Evolutionary conservation across 2,329 filamentous ascomycete genomes (phyloP).

Genomic region (Botrytis fragariae): DNA sequence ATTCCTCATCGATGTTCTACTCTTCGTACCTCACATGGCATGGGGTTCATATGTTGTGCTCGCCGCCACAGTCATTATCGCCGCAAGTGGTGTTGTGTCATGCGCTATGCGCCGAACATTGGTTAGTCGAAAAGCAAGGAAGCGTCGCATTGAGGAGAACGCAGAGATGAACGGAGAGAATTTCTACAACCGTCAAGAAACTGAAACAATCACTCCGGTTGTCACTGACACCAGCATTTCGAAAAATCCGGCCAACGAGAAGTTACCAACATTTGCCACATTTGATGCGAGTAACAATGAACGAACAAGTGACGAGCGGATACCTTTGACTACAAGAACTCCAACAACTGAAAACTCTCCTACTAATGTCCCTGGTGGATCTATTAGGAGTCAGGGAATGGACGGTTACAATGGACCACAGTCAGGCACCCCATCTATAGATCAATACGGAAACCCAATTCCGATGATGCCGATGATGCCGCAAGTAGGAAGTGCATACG

Average conservation of each 20-base stretch:
- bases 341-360: conserved; percentile 53
- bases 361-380: conserved; percentile 35
- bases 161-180: conserved; percentile 96
- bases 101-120: conserved; percentile 94
- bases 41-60: conserved; percentile 96
- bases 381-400: conserved; percentile 28
- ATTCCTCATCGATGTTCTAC: conserved; percentile 87
- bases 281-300: conserved; percentile 58
- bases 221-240: conserved; percentile 54
- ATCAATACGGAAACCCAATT: conserved; percentile 64
- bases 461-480: conserved; percentile 45
- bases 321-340: conserved; percentile 64
- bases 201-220: conserved; percentile 38
- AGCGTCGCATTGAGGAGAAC: conserved; percentile 87
- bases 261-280: conserved; percentile 56
- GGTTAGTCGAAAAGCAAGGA: conserved; percentile 87
- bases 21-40: conserved; percentile 90
- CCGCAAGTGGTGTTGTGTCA: conserved; percentile 77
- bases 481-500: conserved; percentile 29
- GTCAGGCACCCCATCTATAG: conserved; percentile 43
- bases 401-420: conserved; percentile 28
- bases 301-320: conserved; percentile 63
- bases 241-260: conserved; percentile 52
- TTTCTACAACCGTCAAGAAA: conserved; percentile 70
- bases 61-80: conserved; percentile 81